phyloP scores from a whole-genome alignment of 1,284 basidiomycete genomes.

The Tranzscheliella williamsii region DNA sequence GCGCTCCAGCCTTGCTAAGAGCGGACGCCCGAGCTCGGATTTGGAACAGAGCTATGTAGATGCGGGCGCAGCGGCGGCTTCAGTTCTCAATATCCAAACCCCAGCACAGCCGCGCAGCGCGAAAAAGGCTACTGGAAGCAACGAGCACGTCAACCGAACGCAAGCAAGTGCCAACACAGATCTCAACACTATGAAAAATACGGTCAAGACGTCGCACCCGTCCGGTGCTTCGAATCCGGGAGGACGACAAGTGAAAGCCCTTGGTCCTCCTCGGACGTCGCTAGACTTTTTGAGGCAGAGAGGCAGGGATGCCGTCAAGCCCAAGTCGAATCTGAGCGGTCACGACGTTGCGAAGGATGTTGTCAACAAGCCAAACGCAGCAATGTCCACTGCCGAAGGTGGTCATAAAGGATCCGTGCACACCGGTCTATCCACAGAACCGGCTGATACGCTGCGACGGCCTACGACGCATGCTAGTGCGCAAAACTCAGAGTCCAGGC shows the following conservation, averaged over 20 bases:
- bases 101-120: too few species aligned
- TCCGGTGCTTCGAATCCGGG: background rate
- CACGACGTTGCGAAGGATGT: background rate
- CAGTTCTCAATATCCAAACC: constrained; percentile 33
- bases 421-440: too few species aligned
- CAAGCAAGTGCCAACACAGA: background rate
- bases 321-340: background rate
- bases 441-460: too few species aligned
- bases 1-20: background rate
- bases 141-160: background rate
- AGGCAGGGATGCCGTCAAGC: constrained; percentile 18
- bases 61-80: constrained; percentile 38
- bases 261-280: constrained; percentile 14
- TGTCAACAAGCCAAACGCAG: background rate
- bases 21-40: constrained; percentile 3
- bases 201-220: background rate
- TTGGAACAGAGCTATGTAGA: constrained; percentile 49
- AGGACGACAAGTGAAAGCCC: background rate
- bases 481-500: too few species aligned
- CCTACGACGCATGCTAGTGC: too few species aligned
- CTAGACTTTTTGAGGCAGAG: constrained; percentile 33
- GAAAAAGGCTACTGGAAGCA: too few species aligned
- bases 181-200: too few species aligned
- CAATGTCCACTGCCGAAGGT: background rate
- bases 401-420: too few species aligned